Conservation (phyloP, 345 rosid genomes). For the Passiflora organensis region DNA sequence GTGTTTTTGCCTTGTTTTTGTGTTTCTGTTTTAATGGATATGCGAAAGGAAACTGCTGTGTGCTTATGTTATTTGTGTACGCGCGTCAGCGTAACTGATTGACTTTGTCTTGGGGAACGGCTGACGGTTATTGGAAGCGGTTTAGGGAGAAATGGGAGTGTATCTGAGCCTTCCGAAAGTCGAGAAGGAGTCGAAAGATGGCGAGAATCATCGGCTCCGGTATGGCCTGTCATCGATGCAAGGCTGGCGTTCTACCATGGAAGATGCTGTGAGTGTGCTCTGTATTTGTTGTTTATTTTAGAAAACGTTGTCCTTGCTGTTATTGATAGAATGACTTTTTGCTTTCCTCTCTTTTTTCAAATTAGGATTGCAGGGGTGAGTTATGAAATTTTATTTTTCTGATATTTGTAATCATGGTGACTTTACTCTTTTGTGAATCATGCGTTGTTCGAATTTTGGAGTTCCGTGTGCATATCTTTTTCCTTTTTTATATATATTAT, state of each 20-base stretch:
- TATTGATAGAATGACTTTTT: background rate
- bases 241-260: constrained; percentile 99
- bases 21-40: background rate
- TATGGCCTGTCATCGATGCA: constrained; percentile 97
- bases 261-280: constrained; percentile 82
- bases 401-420: too few species aligned
- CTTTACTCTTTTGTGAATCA: too few species aligned
- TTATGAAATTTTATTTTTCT: too few species aligned
- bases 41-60: background rate
- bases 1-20: background rate
- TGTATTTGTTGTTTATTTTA: background rate
- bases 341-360: background rate
- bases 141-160: constrained; percentile 59
- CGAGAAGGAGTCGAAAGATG: constrained; percentile 82
- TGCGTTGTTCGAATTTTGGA: too few species aligned
- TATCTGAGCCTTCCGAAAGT: constrained; percentile 92
- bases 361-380: background rate
- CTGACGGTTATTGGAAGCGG: background rate
- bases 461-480: too few species aligned
- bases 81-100: background rate
- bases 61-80: background rate
- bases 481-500: too few species aligned
- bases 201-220: constrained; percentile 64
- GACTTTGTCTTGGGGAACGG: background rate
- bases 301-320: background rate